These are phyloP conservation scores for Myriangium duriaei DNA, from an alignment of 2,329 filamentous ascomycete species.

Conservation along the genomic window DNA sequence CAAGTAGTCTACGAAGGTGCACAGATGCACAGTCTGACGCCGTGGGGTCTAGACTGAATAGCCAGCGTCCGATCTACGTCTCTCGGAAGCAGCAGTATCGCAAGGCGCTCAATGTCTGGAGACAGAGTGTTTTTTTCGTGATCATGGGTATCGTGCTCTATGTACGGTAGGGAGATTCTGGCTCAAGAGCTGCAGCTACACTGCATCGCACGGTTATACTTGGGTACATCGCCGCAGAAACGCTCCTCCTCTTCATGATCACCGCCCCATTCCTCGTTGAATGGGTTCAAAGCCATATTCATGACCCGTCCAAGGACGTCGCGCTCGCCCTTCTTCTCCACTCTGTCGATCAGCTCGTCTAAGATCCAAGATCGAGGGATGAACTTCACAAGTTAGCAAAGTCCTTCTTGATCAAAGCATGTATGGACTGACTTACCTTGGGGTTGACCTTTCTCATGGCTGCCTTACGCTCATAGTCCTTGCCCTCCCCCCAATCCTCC, in stretches of 20 bases:
- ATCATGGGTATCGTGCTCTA: conserved; percentile 5
- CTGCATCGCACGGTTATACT: conserved; percentile 66
- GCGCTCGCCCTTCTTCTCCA: conserved; percentile 72
- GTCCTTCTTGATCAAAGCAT: not conserved
- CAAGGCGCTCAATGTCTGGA: too few relatives aligned
- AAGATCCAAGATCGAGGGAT: conserved; percentile 82
- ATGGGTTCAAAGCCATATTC: conserved; percentile 74
- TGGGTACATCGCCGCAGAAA: conserved; percentile 77
- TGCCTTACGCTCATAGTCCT: conserved; percentile 43
- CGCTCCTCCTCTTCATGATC: conserved; percentile 64
- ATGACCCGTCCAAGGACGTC: conserved; percentile 66
- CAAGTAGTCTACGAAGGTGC: too few relatives aligned
- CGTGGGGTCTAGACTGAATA: too few relatives aligned
- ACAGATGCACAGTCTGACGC: too few relatives aligned
- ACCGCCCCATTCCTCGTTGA: conserved; percentile 61
- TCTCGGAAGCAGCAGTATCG: too few relatives aligned
- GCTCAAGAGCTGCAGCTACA: conserved; percentile 83
- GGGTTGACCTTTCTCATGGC: conserved; percentile 84
- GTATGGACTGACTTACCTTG: conserved; percentile 39
- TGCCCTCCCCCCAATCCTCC: conserved; percentile 60
- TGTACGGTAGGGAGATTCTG: not conserved
- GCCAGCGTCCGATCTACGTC: too few relatives aligned
- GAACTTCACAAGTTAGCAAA: too few relatives aligned
- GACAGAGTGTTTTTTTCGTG: too few relatives aligned
- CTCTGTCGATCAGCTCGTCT: conserved; percentile 80